These are phyloP conservation scores for Mortierella sp. DNA, from an alignment of 371 early-diverging fungal genomes.

Conservation along the genomic window DNA sequence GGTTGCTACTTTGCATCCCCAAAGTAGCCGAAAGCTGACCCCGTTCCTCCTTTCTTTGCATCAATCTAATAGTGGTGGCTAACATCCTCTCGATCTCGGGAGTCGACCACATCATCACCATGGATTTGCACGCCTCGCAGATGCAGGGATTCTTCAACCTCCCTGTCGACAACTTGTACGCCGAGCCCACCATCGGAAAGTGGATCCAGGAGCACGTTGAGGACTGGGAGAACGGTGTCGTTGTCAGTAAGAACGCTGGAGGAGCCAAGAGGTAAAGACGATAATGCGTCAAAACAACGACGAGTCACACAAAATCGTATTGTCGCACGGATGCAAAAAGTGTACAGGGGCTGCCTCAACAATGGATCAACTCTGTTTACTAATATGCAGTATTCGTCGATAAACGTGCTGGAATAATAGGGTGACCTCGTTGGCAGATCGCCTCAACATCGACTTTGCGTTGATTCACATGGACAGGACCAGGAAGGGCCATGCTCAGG, in stretches of 20 bases:
- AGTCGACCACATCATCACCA: constrained; percentile 97
- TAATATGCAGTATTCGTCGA: neutral
- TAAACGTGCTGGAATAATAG: constrained; percentile 58
- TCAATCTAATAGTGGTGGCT: constrained; percentile 81
- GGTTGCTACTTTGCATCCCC: neutral
- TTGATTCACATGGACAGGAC: constrained; percentile 93
- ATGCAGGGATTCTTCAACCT: constrained; percentile 97
- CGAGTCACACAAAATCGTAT: neutral
- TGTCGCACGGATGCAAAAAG: neutral
- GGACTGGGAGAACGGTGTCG: constrained; percentile 84
- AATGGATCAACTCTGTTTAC: neutral
- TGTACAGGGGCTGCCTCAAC: neutral
- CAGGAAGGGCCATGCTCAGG: constrained; percentile 69
- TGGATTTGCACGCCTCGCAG: constrained; percentile 95
- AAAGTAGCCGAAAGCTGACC: neutral
- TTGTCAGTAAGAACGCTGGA: constrained; percentile 98
- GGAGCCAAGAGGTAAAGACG: constrained; percentile 89
- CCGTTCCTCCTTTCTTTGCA: neutral
- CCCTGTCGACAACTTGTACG: constrained; percentile 96
- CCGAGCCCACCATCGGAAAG: constrained; percentile 92
- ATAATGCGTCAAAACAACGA: neutral
- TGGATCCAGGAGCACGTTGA: constrained; percentile 90
- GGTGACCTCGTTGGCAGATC: constrained; percentile 96
- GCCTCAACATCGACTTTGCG: constrained; percentile 94
- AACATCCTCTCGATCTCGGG: constrained; percentile 96